Base-by-base conservation (phyloP, 305 asterid species). In the Fraxinus ornus region DNA sequence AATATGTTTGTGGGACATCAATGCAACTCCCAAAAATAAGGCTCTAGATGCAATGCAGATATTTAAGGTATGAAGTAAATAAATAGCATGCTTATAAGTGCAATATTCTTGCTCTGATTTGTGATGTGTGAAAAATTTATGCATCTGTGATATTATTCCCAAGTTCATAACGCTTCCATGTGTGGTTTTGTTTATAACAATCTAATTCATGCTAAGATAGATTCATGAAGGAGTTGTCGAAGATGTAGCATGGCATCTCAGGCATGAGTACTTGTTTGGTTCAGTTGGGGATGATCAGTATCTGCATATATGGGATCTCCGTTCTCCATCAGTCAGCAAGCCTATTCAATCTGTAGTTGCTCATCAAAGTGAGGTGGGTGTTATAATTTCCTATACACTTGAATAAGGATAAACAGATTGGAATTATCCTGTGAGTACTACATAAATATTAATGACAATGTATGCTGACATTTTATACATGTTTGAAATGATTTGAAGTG, bases 231-330 rank as follows among this genome's bases (percentile, higher is more conserved):
- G 98, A 13, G 98, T 94, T 64, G 98, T 95, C 3, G 98, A 95
- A 90, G 98, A 95, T 89, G 98, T 95, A 73, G 97, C 98, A 30
- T 95, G 98, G 98, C 98, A 95, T 89, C 89, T 85, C 76, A 94
- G 97, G 89, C 97, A 95, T 55, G 98, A 95, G 84, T 84, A 95
- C 82, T 89, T 93, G 84, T 95, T 95, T 92, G 98, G 98, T 73
- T 95, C 98, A 4, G 97, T 91, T 88, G 98, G 98, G 85, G 98
- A 94, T 89, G 98, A 95, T 88, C 95, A 93, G 78, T 91, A 92
- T 88, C 89, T 95, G 82, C 94, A 95, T 81, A 74, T 94, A 79
- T 95, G 97, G 97, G 98, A 95, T 90, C 90, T 91, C 37, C 97
- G 98, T 35, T 72, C 91, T 81, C 90, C 94, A 84, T 81, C 95